Evolutionary conservation across 1,284 basidiomycete species (phyloP).

Genomic region (Kwoniella shivajii): DNA sequence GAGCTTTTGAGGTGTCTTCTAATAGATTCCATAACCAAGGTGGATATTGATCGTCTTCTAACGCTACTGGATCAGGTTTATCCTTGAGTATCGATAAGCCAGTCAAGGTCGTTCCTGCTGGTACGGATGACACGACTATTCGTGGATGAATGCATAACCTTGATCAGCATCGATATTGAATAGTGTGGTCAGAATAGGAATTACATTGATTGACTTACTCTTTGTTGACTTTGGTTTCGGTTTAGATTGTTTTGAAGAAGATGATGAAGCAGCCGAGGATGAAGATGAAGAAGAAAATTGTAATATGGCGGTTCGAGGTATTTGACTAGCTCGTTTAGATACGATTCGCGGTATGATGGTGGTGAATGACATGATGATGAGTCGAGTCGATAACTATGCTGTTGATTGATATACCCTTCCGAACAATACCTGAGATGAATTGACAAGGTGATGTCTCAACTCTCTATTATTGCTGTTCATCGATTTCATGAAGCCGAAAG

Average conservation of each 20-base stretch:
- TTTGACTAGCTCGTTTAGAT: constrained; percentile 1
- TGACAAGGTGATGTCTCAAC: too few relatives aligned
- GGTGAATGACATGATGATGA: constrained; percentile 4
- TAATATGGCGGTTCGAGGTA: neutral
- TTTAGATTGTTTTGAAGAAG: constrained; percentile 15
- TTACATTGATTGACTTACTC: constrained; percentile 5
- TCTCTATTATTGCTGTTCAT: too few relatives aligned
- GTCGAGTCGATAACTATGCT: neutral
- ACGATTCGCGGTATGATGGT: neutral
- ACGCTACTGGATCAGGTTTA: constrained; percentile 75
- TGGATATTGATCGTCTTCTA: constrained; percentile 83
- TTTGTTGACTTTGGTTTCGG: constrained; percentile 18
- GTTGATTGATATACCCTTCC: too few relatives aligned
- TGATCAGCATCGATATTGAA: too few relatives aligned
- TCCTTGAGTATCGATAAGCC: constrained; percentile 83
- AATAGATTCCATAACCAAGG: constrained; percentile 84
- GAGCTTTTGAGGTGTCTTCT: constrained; percentile 27
- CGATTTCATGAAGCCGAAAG: too few relatives aligned
- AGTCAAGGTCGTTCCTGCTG: constrained; percentile 68
- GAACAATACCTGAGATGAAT: neutral
- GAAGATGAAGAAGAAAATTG: constrained; percentile 15
- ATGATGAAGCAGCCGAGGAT: constrained; percentile 12
- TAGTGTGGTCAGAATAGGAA: neutral
- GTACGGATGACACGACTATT: constrained; percentile 17
- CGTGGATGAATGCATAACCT: too few relatives aligned